A percentile compares a stretch with the other conserved stretches of the same genome.
phyloP scores from a whole-genome alignment of 2,329 filamentous ascomycete genomes.

The Xylaria hypoxylon region DNA sequence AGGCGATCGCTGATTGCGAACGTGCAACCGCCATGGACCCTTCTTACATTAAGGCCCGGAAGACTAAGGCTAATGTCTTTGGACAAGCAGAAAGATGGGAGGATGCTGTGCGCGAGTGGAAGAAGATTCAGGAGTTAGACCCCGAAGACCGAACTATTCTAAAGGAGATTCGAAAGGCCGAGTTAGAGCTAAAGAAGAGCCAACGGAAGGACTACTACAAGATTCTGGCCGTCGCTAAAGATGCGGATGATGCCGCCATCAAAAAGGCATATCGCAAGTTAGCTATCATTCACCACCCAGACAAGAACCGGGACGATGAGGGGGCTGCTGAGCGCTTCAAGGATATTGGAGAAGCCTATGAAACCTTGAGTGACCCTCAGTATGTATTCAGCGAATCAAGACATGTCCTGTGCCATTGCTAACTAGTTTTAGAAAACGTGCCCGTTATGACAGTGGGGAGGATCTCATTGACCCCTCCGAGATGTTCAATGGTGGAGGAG shows the following conservation, averaged over 20 bases:
- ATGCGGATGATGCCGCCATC: slow-evolving; percentile 84
- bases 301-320: slow-evolving; percentile 93
- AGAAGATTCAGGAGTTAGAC: slow-evolving; percentile 83
- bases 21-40: slow-evolving; percentile 85
- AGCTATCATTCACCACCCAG: slow-evolving; percentile 93
- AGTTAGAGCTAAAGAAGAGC: slow-evolving; percentile 97
- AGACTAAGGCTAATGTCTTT: slow-evolving; percentile 91
- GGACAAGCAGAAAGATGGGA: slow-evolving; percentile 92
- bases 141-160: slow-evolving; percentile 82
- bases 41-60: slow-evolving; percentile 87
- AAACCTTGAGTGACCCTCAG: slow-evolving; percentile 93
- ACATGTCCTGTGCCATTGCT: slow-evolving; percentile 47
- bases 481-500: slow-evolving; percentile 77
- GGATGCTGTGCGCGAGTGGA: slow-evolving; percentile 88
- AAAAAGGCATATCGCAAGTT: slow-evolving; percentile 98
- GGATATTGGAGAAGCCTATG: slow-evolving; percentile 96
- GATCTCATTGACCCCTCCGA: slow-evolving; percentile 90
- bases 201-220: slow-evolving; percentile 99
- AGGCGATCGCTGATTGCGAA: slow-evolving; percentile 87
- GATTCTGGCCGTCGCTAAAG: slow-evolving; percentile 89
- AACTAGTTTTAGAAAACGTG: slow-evolving; percentile 75
- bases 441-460: slow-evolving; percentile 90
- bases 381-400: slow-evolving; percentile 61
- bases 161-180: slow-evolving; percentile 88
- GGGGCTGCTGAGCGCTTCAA: slow-evolving; percentile 93